Evolutionary conservation across 345 rosid genomes (phyloP).

Genomic region (Theobroma cacao): DNA sequence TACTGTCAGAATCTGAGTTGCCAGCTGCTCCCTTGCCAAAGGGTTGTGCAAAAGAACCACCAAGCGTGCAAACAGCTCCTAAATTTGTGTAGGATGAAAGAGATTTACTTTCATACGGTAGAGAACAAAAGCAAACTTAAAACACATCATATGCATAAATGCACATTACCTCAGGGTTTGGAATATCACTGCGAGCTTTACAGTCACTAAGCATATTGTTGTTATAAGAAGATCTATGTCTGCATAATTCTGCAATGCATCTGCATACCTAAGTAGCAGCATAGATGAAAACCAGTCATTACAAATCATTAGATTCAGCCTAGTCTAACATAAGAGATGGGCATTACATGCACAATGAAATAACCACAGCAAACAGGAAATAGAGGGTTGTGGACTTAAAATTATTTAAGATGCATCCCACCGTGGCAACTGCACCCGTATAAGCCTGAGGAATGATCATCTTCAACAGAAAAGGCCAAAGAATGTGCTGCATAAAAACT

Average conservation of each 20-base stretch:
- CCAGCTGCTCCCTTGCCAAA: constrained; percentile 79
- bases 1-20: constrained; percentile 88
- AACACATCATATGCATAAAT: constrained; percentile 17
- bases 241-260: constrained; percentile 88
- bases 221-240: constrained; percentile 54
- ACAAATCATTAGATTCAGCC: neutral
- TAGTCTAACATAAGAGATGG: neutral
- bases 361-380: constrained; percentile 8
- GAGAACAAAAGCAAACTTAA: constrained; percentile 10
- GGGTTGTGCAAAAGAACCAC: constrained; percentile 96
- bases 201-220: constrained; percentile 71
- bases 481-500: constrained; percentile 64
- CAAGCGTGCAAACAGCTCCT: constrained; percentile 95
- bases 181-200: constrained; percentile 80
- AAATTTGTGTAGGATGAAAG: constrained; percentile 23
- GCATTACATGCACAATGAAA: neutral
- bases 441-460: constrained; percentile 72
- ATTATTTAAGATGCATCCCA: constrained; percentile 32
- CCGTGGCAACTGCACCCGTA: constrained; percentile 80
- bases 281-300: constrained; percentile 15
- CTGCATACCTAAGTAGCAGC: constrained; percentile 76
- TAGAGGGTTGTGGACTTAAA: neutral
- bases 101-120: constrained; percentile 12
- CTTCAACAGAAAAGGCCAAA: constrained; percentile 95
- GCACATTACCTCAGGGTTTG: constrained; percentile 71